Evolutionary conservation across 1,139 yeast species (phyloP), one percentile per base, ranked within the genome.

Genomic region (Diutina sp.): DNA sequence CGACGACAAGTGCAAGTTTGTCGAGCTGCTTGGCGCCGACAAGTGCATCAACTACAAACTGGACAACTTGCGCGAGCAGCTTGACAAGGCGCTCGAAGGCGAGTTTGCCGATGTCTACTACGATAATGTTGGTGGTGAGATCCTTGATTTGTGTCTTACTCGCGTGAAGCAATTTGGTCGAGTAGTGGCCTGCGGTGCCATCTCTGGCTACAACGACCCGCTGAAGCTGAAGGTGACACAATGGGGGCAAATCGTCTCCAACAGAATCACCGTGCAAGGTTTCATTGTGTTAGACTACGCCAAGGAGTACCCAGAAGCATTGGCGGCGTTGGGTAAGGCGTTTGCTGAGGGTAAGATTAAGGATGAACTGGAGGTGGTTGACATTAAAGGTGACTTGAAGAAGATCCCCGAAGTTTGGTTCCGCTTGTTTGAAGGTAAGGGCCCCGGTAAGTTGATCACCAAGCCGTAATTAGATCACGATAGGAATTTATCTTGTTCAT

Each of bases 101-200:
- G 73, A 71, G 48, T 69, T 67, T 60, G 73, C 76, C 55, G 83
- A 82, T 61, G 70, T 72, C 44, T 80, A 74, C 64, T 77, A 73
- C 59, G 87, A 82, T 64, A 80, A 80, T 59, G 89, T 84, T 55
- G 90, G 90, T 55, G 90, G 90, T 28, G 74, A 75, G 55, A 73
- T 80, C 38, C 73, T 84, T 62, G 82, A 79, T 61, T 67, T 71
- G 32, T 76, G 78, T 58, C 66, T 82, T 58, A 61, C 66, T 4
- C 68, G 72, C 57, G 62, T 78, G 61, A 78, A 74, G 59, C 63
- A 62, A n/a, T 66, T 63, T 56, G 84, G 83, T 53, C 69, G 67
- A 16, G 69, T 84, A 55, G 66, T 82, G 59, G 83, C 83, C 38
- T 82, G 87, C 70, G 90, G 89, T 57, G 75, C 84, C 3, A 80